phyloP scores from a whole-genome alignment of 371 early-diverging fungal genomes.

The Coemansia sp. region DNA sequence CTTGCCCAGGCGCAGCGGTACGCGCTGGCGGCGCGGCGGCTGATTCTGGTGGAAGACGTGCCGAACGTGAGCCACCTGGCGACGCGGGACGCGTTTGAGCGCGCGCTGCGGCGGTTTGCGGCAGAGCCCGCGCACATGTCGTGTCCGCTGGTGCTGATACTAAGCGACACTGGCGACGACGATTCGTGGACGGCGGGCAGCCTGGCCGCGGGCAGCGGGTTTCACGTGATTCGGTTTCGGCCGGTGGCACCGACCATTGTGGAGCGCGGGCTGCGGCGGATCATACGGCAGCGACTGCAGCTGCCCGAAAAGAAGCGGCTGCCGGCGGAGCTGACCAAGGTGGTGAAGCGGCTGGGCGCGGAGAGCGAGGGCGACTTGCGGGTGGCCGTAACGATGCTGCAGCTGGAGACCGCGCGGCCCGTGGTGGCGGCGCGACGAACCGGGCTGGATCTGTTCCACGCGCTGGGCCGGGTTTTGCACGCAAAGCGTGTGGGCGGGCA shows the following conservation, averaged over 20 bases:
- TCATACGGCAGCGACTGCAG: constrained; percentile 19
- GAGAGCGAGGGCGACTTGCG: constrained; percentile 49
- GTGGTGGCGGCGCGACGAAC: constrained; percentile 9
- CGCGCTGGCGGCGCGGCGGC: constrained; percentile 10
- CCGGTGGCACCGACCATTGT: constrained; percentile 52
- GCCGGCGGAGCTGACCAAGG: background rate
- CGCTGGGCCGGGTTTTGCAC: constrained; percentile 50
- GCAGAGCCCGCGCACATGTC: constrained; percentile 19
- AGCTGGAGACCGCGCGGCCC: constrained; percentile 6
- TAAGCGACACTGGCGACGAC: constrained; percentile 21
- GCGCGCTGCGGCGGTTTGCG: constrained; percentile 43
- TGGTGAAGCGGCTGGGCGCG: constrained; percentile 12
- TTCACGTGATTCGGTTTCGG: constrained; percentile 38
- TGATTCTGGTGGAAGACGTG: constrained; percentile 58
- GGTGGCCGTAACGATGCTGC: constrained; percentile 49
- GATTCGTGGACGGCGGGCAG: too few species aligned
- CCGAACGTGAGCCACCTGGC: constrained; percentile 51
- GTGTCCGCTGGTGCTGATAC: constrained; percentile 43
- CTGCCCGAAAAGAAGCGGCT: constrained; percentile 3
- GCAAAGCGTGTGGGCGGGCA: constrained; percentile 41
- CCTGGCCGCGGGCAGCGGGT: too few species aligned
- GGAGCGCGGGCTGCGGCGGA: constrained; percentile 37
- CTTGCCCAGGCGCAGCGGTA: constrained; percentile 38
- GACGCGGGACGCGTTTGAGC: constrained; percentile 48
- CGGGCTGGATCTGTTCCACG: constrained; percentile 50